Percentiles rank a stretch among this genome's conserved stretches.
Evolutionary conservation across 176 grass and related monocot genomes (phyloP).

Genomic region (Oryza nivara): DNA sequence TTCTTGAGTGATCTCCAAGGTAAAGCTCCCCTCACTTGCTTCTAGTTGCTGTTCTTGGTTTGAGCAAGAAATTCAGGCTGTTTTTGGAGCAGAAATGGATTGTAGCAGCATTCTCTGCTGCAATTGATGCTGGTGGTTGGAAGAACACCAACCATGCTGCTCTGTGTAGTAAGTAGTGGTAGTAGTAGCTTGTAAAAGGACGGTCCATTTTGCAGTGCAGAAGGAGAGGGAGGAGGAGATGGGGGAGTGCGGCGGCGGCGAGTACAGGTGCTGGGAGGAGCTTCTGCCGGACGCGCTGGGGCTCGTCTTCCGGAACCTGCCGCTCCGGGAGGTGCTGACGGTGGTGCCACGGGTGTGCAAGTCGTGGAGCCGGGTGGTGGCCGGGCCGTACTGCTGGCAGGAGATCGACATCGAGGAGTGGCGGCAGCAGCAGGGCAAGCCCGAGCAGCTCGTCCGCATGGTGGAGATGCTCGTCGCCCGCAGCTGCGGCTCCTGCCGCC

Average conservation of each 20-base stretch:
- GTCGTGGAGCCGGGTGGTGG: constrained; percentile 66
- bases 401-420: constrained; percentile 96
- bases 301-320: constrained; percentile 84
- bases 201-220: constrained; percentile 9
- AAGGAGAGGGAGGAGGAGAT: constrained; percentile 41
- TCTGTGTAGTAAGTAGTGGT: neutral
- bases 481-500: constrained; percentile 72
- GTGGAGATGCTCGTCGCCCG: constrained; percentile 73
- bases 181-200: constrained; percentile 24
- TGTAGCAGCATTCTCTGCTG: neutral
- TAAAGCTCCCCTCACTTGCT: constrained; percentile 10
- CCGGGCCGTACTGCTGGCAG: constrained; percentile 95
- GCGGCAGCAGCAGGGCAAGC: constrained; percentile 85
- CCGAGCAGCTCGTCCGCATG: constrained; percentile 82
- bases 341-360: constrained; percentile 92
- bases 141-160: neutral
- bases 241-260: constrained; percentile 55
- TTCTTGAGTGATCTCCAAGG: constrained; percentile 45
- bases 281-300: constrained; percentile 91
- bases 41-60: constrained; percentile 33
- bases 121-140: constrained; percentile 40
- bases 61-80: constrained; percentile 26
- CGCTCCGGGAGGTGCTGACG: constrained; percentile 82
- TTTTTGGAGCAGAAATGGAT: neutral
- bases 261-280: constrained; percentile 84